phyloP scores from a whole-genome alignment of 73 alveolate species.

The Stentor roeselii region DNA sequence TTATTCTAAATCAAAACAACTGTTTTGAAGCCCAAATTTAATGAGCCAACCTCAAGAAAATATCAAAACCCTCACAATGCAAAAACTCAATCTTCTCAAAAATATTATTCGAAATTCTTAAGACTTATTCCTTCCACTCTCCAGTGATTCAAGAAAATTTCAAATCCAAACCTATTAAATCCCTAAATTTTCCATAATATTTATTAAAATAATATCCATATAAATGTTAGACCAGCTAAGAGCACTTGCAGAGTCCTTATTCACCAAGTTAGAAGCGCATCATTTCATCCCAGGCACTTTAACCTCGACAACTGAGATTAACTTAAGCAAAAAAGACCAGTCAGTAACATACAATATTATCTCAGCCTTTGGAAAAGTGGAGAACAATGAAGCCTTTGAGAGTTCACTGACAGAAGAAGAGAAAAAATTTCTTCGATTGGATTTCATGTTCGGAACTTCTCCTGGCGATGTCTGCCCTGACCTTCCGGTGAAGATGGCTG shows the following conservation, averaged over 20 bases:
- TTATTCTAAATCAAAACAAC: no score
- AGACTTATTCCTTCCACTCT: no score
- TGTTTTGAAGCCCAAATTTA: no score
- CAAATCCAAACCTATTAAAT: no score
- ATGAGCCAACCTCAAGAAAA: no score
- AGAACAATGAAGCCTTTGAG: neutral
- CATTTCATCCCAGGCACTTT: no score
- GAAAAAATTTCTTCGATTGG: neutral
- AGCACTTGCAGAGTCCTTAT: neutral
- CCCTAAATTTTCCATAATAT: no score
- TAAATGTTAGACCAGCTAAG: neutral
- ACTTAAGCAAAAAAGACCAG: neutral
- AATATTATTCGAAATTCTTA: no score
- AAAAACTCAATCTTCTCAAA: no score
- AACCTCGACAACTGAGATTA: neutral
- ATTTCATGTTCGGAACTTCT: constrained; percentile 7
- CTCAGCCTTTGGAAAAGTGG: neutral
- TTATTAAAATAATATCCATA: neutral
- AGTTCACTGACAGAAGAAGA: neutral
- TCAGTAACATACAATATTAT: neutral
- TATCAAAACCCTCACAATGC: no score
- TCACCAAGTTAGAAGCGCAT: neutral
- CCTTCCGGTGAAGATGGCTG: constrained; percentile 25
- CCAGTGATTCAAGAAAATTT: no score
- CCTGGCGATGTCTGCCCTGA: constrained; percentile 17